These are phyloP conservation scores for Flaveria trinervia DNA, from an alignment of 129 eudicot species.

Conservation along the genomic window DNA sequence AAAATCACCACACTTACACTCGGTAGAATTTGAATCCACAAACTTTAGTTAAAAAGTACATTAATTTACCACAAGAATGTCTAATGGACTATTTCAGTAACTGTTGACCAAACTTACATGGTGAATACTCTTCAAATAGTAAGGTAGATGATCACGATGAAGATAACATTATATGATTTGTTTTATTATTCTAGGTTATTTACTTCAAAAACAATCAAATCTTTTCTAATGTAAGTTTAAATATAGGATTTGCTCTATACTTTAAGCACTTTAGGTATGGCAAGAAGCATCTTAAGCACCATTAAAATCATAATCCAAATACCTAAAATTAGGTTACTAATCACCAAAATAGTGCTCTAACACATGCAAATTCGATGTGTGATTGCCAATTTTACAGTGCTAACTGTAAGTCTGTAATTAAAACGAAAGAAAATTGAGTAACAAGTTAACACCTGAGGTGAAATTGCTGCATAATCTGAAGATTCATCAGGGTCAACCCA, in stretches of 20 bases:
- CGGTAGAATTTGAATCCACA: too few relatives aligned
- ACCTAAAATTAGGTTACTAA: neutral
- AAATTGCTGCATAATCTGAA: constrained; percentile 20
- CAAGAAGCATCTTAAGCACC: neutral
- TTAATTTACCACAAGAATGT: neutral
- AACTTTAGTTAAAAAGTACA: too few relatives aligned
- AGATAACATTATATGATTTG: neutral
- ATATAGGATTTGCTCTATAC: neutral
- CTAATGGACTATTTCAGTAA: neutral
- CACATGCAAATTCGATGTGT: too few relatives aligned
- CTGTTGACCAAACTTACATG: neutral
- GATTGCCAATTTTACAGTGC: neutral
- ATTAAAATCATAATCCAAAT: neutral
- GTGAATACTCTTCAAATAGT: neutral
- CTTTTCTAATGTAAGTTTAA: neutral
- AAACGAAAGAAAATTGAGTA: neutral
- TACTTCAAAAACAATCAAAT: neutral
- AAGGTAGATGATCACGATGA: neutral
- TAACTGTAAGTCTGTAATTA: neutral
- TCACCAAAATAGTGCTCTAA: neutral
- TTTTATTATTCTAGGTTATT: neutral
- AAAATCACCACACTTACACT: too few relatives aligned
- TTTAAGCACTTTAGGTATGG: neutral
- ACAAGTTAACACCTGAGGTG: constrained; percentile 42
- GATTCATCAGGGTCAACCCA: constrained; percentile 29